Base-by-base conservation (phyloP, 345 rosid species). In the Trapa bicornis region DNA sequence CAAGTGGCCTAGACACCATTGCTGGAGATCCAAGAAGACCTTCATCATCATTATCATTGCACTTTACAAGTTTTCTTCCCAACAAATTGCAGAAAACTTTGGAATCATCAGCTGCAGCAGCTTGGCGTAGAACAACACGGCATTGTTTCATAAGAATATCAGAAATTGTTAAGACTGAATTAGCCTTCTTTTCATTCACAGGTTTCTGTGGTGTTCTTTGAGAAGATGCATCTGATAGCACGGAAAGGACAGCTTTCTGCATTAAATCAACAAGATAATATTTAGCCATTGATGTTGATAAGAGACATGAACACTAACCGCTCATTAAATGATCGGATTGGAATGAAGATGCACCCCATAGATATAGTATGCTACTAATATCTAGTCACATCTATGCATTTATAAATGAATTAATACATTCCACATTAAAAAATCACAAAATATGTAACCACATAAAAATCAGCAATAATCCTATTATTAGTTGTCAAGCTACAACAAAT, bases 181-280 rank as follows among this genome's bases (percentile, higher is more conserved):
- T 85, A 74, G 76, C 87, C 77, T 80, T 91, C 66, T 75, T 74
- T 81, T 67, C 83, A 75, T 85, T 80, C 3, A 79, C 86, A 57
- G 82, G 69, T 70, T 75, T 81, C 72, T 78, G 83, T 58, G 70
- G 81, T 75, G 75, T 57, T 73, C 75, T 80, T 73, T 86, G 85
- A 72, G 66, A 75, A 45, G 61, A 69, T 73, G 87, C 70, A 76
- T 91, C 91, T 33, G 84, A 91, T 65, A 94, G 84, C 82, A 94
- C 91, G 47, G 91, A 83, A 75, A 94, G 86, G 78, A 91, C 97
- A 76, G 97, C 97, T 94, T 91, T 94, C 99, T 94, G 99, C 72
- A 69, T 73, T 77, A 84, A 77, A 84, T 71, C 69, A 82, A 53
- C 37, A 74, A 57, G 62, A 75, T 47, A 42, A 71, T 57, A 4